Evolutionary conservation across 495 filamentous ascomycete species (phyloP).

Genomic region (Coniosporium apollinis): DNA sequence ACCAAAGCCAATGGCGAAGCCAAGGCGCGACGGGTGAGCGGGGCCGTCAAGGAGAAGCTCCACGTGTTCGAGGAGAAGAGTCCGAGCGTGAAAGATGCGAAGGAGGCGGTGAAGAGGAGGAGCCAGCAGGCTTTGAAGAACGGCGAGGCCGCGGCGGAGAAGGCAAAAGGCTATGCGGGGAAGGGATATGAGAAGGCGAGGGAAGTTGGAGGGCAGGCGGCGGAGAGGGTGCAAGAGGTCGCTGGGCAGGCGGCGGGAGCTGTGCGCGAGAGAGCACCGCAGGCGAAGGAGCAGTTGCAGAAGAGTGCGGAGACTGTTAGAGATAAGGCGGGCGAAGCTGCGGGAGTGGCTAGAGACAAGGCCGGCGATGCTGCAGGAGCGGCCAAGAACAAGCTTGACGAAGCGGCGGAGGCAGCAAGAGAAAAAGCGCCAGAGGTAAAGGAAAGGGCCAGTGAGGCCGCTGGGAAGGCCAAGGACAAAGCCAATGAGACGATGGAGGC

Average conservation of each 20-base stretch:
- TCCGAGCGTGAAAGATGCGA: neutral
- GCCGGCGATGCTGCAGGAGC: conserved; percentile 1
- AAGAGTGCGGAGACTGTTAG: neutral
- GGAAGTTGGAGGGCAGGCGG: neutral
- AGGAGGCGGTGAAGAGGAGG: neutral
- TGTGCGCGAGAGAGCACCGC: neutral
- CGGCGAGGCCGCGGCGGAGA: conserved; percentile 1
- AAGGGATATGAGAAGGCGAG: neutral
- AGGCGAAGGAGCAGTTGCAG: conserved; percentile 2
- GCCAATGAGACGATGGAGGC: conserved; percentile 1
- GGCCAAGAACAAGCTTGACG: conserved; percentile 4
- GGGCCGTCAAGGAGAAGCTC: neutral
- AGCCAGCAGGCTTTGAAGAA: neutral
- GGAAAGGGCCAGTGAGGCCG: conserved; percentile 5
- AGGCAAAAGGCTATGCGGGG: conserved; percentile 4
- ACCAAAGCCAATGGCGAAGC: conserved; percentile 2
- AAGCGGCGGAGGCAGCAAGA: conserved; percentile 5
- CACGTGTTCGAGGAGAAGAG: neutral
- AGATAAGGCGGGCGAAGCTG: conserved; percentile 5
- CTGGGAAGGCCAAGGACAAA: conserved; percentile 3
- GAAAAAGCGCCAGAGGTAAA: conserved; percentile 1
- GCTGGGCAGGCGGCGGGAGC: neutral
- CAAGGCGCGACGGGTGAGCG: neutral
- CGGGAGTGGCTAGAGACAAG: conserved; percentile 2
- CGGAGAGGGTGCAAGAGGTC: neutral